These are phyloP conservation scores for Fusarium guadeloupense DNA, from an alignment of 2,329 filamentous ascomycete genomes.

Conservation along the genomic window DNA sequence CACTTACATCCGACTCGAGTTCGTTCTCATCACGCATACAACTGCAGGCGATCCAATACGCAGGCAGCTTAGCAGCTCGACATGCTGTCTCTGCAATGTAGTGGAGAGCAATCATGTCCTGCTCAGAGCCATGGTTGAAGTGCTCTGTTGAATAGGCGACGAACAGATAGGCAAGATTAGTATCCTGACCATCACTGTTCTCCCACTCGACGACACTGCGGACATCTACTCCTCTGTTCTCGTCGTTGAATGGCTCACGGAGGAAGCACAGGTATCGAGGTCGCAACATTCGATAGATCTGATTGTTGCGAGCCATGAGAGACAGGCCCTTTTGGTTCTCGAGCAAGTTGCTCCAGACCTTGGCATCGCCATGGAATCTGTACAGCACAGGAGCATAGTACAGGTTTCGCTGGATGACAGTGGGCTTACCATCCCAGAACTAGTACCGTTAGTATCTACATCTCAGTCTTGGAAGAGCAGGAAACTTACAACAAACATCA, in stretches of 20 bases:
- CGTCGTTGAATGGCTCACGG: slow-evolving; percentile 34
- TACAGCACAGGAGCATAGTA: slow-evolving; percentile 40
- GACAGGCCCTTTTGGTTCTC: slow-evolving; percentile 39
- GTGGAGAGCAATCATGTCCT: slow-evolving; percentile 40
- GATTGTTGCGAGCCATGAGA: slow-evolving; percentile 35
- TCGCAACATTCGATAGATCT: slow-evolving; percentile 35
- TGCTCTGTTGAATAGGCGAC: slow-evolving; percentile 43
- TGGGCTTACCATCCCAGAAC: slow-evolving; percentile 40
- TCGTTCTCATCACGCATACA: slow-evolving; percentile 41
- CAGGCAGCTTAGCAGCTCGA: slow-evolving; percentile 37
- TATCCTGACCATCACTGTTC: slow-evolving; percentile 31
- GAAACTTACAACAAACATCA: slow-evolving; percentile 36
- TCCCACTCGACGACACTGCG: slow-evolving; percentile 39
- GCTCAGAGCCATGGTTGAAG: slow-evolving; percentile 36
- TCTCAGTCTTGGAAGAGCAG: fast-evolving
- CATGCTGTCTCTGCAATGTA: slow-evolving; percentile 42
- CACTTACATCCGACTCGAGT: slow-evolving; percentile 38
- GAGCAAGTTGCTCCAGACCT: slow-evolving; percentile 43
- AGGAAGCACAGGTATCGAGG: slow-evolving; percentile 42
- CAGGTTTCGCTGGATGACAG: slow-evolving; percentile 18
- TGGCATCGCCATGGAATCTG: slow-evolving; percentile 36
- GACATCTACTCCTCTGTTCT: slow-evolving; percentile 38
- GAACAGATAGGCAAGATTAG: slow-evolving; percentile 37
- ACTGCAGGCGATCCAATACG: slow-evolving; percentile 42
- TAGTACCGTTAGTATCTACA: not conserved